Base-by-base conservation (phyloP, 2,329 filamentous ascomycete species). In the Pseudogymnoascus sp. region DNA sequence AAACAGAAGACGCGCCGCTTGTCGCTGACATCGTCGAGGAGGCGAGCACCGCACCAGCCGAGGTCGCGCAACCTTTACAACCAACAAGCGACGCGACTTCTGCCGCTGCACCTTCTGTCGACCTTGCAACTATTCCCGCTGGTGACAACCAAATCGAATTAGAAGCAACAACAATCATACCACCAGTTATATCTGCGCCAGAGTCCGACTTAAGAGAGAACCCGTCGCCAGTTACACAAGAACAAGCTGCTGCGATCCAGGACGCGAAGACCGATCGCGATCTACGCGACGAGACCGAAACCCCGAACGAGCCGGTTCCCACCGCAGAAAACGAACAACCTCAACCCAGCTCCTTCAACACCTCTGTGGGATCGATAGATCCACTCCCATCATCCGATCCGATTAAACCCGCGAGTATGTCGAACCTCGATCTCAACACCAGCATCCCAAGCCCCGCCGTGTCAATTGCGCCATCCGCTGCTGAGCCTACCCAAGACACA, bases 121-220 rank as follows among this genome's bases (percentile, higher is more conserved):
- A 37, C 56, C 16, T 37, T 6, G 22, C 37, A 60, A 31, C 56
- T 12, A n/a, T 40, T 60, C 7, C 43, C 7, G 24, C 43, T 11
- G 7, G 24, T 8, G 43, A 53, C 43, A 53, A 53, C 43, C 43
- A 53, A n/a, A 53, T 53, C n/a, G 43, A 53, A 53, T 53, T 53
- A 16, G 33, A 66, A 7, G 66, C 66, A 7, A 46, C 69, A 8
- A 69, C 70, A 12, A 65, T 70, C 16, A 65, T 73, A n/a, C 69
- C 70, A 40, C 70, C 71, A 12, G 64, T 72, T 7, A 66, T 74
- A 22, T 71, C 73, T 16, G 68, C 71, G 53, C 66, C 61, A 62
- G 69, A 71, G 40, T 74, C 72, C 35, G 72, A 74, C 65, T 63
- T 74, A 24, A 62, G 71, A 63, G 66, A 73, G 37, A 64, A 67